Conservation (phyloP, 805 yeast species). For the Babjeviella inositovora region DNA sequence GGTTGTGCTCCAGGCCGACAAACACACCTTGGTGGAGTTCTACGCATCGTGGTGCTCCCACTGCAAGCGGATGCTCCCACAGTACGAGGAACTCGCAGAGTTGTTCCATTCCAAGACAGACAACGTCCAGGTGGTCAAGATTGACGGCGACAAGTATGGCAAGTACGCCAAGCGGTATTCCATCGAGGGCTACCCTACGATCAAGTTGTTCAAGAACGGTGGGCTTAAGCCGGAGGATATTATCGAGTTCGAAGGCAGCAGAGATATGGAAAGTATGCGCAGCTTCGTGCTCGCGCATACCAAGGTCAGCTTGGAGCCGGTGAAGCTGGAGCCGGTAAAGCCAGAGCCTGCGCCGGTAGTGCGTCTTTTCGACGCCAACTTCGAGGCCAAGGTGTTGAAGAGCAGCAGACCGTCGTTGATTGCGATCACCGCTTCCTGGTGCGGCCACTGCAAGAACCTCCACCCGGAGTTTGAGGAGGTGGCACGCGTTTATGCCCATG, state of each 20-base stretch:
- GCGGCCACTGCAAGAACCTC: constrained; percentile 37
- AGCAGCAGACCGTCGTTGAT: constrained; percentile 20
- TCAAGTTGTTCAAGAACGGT: constrained; percentile 17
- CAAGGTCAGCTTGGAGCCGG: constrained; percentile 6
- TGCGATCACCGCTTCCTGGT: constrained; percentile 45
- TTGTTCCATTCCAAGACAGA: constrained; percentile 11
- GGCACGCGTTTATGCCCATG: constrained; percentile 26
- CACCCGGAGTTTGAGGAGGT: constrained; percentile 31
- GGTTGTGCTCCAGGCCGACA: constrained; percentile 38
- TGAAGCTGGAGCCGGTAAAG: constrained; percentile 4
- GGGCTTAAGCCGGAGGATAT: constrained; percentile 12
- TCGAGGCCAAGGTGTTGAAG: constrained; percentile 20
- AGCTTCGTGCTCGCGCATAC: constrained; percentile 15
- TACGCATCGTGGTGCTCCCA: too few species aligned
- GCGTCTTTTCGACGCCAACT: constrained; percentile 19
- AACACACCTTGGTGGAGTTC: constrained; percentile 22
- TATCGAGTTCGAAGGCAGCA: constrained; percentile 18
- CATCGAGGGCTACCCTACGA: constrained; percentile 19
- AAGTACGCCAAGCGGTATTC: too few species aligned
- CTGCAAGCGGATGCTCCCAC: too few species aligned
- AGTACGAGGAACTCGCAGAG: constrained; percentile 14
- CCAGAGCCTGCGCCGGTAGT: constrained; percentile 8
- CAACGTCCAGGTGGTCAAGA: constrained; percentile 29
- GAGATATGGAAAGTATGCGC: constrained; percentile 21
- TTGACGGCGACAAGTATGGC: constrained; percentile 51